These are phyloP conservation scores for Neonectria sp. DNA, from an alignment of 2,329 filamentous ascomycete genomes.

Conservation along the genomic window DNA sequence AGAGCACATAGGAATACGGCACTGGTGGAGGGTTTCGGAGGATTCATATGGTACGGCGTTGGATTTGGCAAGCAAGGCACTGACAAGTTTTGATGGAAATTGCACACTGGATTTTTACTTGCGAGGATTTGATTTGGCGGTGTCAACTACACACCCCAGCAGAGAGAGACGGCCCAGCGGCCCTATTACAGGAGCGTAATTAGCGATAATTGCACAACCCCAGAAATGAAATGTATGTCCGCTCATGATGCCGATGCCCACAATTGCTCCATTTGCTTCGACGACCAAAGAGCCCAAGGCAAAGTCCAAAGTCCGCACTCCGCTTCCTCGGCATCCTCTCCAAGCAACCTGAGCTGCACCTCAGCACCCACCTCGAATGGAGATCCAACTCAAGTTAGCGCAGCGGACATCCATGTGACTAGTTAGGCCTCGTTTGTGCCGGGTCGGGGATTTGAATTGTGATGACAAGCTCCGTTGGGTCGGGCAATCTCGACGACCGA, in stretches of 20 bases:
- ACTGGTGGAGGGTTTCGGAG: conserved; percentile 17
- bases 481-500: conserved; percentile 42
- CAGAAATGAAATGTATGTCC: conserved; percentile 22
- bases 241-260: conserved; percentile 6
- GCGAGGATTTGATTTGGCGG: conserved; percentile 16
- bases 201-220: conserved; percentile 44
- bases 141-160: conserved; percentile 11
- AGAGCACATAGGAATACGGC: conserved; percentile 27
- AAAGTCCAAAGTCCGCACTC: conserved; percentile 13
- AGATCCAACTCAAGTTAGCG: conserved; percentile 21
- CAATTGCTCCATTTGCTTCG: neutral
- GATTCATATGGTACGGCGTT: conserved; percentile 37
- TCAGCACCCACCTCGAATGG: conserved; percentile 19
- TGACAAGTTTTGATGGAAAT: conserved; percentile 36
- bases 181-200: conserved; percentile 44
- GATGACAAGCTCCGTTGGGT: conserved; percentile 40
- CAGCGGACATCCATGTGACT: neutral
- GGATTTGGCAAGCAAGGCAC: conserved; percentile 30
- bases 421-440: neutral
- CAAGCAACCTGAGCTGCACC: neutral
- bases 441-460: conserved; percentile 34
- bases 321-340: neutral
- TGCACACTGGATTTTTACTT: conserved; percentile 35
- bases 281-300: neutral
- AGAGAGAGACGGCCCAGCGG: conserved; percentile 22